A percentile compares a stretch with the other conserved stretches of the same genome.
These are phyloP conservation scores for Talaromyces islandicus DNA, from an alignment of 2,329 filamentous ascomycete species.

Conservation along the genomic window DNA sequence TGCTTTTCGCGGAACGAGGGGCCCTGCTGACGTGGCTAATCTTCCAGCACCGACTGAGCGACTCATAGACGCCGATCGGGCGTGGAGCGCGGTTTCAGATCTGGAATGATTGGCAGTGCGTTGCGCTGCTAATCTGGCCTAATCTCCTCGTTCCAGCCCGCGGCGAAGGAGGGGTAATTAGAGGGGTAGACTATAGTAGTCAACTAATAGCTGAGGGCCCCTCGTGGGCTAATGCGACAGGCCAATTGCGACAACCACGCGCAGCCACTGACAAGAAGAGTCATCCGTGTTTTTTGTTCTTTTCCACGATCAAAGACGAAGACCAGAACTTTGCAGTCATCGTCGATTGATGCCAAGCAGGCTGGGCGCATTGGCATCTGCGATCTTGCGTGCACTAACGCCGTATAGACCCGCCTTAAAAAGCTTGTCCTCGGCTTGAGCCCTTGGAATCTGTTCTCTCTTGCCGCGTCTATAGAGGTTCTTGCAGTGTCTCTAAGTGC, in stretches of 20 bases:
- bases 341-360: background rate
- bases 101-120: background rate
- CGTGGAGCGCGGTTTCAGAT: background rate
- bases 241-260: background rate
- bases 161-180: background rate
- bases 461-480: background rate
- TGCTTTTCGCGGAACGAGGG: background rate
- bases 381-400: background rate
- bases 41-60: background rate
- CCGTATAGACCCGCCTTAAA: background rate
- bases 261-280: background rate
- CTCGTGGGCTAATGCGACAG: background rate
- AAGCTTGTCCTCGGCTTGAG: background rate
- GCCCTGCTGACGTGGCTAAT: background rate
- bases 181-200: background rate
- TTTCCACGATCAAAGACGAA: too few species aligned
- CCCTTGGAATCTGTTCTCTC: background rate
- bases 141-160: background rate
- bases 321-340: too few species aligned
- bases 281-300: background rate
- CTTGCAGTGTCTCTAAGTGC: too few species aligned
- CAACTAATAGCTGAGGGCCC: background rate
- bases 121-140: background rate
- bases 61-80: background rate
- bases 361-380: background rate